phyloP scores from a whole-genome alignment of 2,329 filamentous ascomycete species.

The Colletotrichum trifolii region DNA sequence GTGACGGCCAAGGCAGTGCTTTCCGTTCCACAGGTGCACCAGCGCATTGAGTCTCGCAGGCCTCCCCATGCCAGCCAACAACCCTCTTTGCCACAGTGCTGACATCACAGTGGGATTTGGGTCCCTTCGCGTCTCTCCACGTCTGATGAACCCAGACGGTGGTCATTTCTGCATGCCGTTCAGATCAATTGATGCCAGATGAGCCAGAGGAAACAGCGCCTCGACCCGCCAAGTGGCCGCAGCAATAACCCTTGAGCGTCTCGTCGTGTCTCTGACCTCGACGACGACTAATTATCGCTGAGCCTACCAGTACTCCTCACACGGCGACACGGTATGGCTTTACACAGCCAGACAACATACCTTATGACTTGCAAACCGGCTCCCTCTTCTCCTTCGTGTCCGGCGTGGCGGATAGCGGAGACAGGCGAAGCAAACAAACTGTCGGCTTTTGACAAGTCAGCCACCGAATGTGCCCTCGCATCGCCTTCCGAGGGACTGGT shows the following conservation, averaged over 20 bases:
- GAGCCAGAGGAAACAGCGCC: constrained; percentile 23
- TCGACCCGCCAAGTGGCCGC: constrained; percentile 36
- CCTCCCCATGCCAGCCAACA: constrained; percentile 15
- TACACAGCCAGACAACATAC: background rate
- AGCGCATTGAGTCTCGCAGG: background rate
- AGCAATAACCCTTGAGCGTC: constrained; percentile 17
- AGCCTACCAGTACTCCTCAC: background rate
- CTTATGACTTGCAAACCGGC: constrained; percentile 11
- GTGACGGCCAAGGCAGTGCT: constrained; percentile 28
- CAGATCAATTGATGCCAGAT: constrained; percentile 8
- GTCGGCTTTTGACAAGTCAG: constrained; percentile 3
- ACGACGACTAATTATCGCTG: background rate
- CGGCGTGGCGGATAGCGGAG: background rate
- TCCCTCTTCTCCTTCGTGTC: constrained; percentile 8
- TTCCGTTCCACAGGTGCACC: constrained; percentile 8
- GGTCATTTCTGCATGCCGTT: background rate
- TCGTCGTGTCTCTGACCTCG: constrained; percentile 11
- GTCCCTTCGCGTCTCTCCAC: constrained; percentile 8
- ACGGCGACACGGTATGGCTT: constrained; percentile 10
- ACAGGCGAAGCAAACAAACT: background rate
- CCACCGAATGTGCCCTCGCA: constrained; percentile 7
- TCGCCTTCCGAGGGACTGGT: constrained; percentile 14
- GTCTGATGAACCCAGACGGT: constrained; percentile 11
- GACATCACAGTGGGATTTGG: background rate
- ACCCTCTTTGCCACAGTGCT: constrained; percentile 5